phyloP scores from a whole-genome alignment of 805 yeast species.

The Lipomyces sp. region DNA sequence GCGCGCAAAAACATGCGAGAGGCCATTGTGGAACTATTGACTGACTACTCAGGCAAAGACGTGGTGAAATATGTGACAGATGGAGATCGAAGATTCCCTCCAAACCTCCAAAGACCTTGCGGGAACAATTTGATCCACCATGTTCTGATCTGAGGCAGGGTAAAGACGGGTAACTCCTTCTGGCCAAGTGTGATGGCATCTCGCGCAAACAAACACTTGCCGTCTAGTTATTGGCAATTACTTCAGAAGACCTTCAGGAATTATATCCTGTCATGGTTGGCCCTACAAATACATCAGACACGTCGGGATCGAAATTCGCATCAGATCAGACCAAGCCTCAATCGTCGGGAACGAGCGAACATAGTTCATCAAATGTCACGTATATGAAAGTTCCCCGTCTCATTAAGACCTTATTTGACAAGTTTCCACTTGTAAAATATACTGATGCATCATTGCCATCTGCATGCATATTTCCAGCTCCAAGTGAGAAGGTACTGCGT shows the following conservation, averaged over 20 bases:
- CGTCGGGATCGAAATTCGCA: background rate
- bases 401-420: conserved; percentile 27
- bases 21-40: conserved; percentile 8
- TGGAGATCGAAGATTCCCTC: background rate
- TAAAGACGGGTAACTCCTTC: background rate
- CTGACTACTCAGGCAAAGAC: background rate
- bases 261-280: background rate
- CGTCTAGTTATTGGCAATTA: background rate
- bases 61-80: background rate
- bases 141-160: background rate
- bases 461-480: background rate
- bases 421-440: conserved; percentile 24
- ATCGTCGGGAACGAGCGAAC: background rate
- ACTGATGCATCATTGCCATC: conserved; percentile 13
- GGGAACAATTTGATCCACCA: background rate
- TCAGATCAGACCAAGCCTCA: background rate
- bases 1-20: conserved; percentile 21
- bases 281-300: background rate
- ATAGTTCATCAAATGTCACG: background rate
- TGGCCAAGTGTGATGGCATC: too few species aligned
- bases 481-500: background rate
- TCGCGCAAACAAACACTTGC: background rate
- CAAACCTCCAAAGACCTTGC: background rate
- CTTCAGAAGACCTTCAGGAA: background rate
- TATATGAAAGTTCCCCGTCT: conserved; percentile 26